Evolutionary conservation across 352 stramenopile species (phyloP).

Genomic region (Pythium guiyangense): DNA sequence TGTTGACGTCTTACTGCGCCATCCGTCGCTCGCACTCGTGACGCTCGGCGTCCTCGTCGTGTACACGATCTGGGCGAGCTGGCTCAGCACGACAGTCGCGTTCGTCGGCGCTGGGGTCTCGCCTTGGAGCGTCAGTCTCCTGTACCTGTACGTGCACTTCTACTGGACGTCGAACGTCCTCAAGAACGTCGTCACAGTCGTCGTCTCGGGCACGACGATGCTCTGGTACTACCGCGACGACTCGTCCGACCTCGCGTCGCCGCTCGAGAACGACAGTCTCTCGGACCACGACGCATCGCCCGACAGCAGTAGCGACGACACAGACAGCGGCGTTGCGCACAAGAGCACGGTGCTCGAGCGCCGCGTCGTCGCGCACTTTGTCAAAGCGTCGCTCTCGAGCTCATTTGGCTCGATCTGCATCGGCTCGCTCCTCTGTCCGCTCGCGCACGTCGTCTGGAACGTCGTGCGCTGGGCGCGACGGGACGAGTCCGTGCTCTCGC

Average conservation of each 20-base stretch:
- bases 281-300: slow-evolving; percentile 37
- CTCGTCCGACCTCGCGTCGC: slow-evolving; percentile 48
- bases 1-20: slow-evolving; percentile 49
- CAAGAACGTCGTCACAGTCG: slow-evolving; percentile 78
- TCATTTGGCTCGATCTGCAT: slow-evolving; percentile 85
- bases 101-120: slow-evolving; percentile 55
- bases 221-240: slow-evolving; percentile 86
- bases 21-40: slow-evolving; percentile 53
- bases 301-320: slow-evolving; percentile 6
- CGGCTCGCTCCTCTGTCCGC: slow-evolving; percentile 69
- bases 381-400: slow-evolving; percentile 53
- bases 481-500: slow-evolving; percentile 62
- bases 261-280: slow-evolving; percentile 24
- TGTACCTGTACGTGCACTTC: slow-evolving; percentile 81
- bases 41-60: slow-evolving; percentile 41
- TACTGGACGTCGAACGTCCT: slow-evolving; percentile 88
- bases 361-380: slow-evolving; percentile 69
- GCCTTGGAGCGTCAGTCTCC: slow-evolving; percentile 63
- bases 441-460: slow-evolving; percentile 77
- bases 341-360: slow-evolving; percentile 18
- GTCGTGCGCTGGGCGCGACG: slow-evolving; percentile 67
- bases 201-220: slow-evolving; percentile 75
- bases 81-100: slow-evolving; percentile 74
- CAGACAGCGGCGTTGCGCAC: not conserved
- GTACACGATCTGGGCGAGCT: slow-evolving; percentile 77